phyloP scores from a whole-genome alignment of 805 yeast genomes.

The Brettanomyces bruxellensis region DNA sequence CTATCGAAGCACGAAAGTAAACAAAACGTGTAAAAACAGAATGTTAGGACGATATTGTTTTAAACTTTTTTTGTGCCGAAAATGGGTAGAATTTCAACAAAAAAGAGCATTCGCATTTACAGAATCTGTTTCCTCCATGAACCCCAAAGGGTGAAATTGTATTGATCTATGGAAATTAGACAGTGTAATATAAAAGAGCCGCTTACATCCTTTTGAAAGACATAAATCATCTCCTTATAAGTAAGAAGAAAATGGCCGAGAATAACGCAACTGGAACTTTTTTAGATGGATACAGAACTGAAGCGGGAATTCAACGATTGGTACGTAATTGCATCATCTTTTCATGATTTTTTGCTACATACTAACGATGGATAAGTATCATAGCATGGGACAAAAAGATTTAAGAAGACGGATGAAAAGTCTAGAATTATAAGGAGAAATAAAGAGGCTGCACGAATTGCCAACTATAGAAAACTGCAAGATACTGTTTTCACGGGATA shows the following conservation, averaged over 20 bases:
- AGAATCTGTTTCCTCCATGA: too few relatives aligned
- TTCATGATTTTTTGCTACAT: neutral
- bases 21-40: neutral
- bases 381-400: slow-evolving; percentile 66
- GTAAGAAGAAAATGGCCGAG: neutral
- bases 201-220: too few relatives aligned
- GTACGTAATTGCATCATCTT: neutral
- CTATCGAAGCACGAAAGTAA: neutral
- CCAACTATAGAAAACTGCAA: slow-evolving; percentile 40
- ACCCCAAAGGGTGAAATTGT: too few relatives aligned
- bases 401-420: slow-evolving; percentile 40
- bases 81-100: too few relatives aligned
- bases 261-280: slow-evolving; percentile 5
- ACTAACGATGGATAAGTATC: slow-evolving; percentile 2
- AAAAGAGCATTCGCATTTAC: too few relatives aligned
- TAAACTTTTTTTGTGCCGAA: too few relatives aligned
- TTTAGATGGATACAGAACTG: slow-evolving; percentile 10
- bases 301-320: slow-evolving; percentile 9
- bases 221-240: too few relatives aligned
- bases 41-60: neutral
- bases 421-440: slow-evolving; percentile 40
- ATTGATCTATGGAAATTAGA: too few relatives aligned
- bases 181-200: too few relatives aligned
- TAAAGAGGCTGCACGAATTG: slow-evolving; percentile 55
- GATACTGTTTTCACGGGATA: slow-evolving; percentile 32